These are phyloP conservation scores for Agmasoma carcini DNA, from an alignment of 371 early-diverging fungal genomes.

Conservation along the genomic window DNA sequence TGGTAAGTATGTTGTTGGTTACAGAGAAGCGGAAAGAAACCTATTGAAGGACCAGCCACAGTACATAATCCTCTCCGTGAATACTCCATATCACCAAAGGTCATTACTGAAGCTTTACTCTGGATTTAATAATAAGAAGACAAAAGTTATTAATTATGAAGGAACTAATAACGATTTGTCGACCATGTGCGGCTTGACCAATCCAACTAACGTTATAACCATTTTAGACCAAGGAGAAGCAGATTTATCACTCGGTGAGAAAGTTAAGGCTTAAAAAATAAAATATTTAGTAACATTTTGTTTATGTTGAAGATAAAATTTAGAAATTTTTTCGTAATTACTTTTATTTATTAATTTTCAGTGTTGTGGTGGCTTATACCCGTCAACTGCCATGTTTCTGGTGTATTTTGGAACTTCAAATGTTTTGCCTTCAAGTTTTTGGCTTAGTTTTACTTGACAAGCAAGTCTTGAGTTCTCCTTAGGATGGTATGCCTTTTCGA, in stretches of 20 bases:
- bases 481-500: constrained; percentile 88
- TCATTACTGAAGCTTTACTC: constrained; percentile 53
- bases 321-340: no score
- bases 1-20: constrained; percentile 53
- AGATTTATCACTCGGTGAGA: constrained; percentile 37
- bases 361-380: constrained; percentile 53
- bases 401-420: constrained; percentile 81
- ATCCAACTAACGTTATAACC: constrained; percentile 52
- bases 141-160: constrained; percentile 51
- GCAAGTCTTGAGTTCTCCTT: constrained; percentile 89
- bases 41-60: constrained; percentile 47
- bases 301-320: no score
- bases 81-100: constrained; percentile 48
- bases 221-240: constrained; percentile 54
- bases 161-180: constrained; percentile 53
- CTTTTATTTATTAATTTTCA: constrained; percentile 11
- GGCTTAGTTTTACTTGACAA: constrained; percentile 73
- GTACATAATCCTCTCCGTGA: constrained; percentile 48
- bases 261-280: no score
- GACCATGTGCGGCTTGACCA: constrained; percentile 36
- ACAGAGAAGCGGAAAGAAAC: constrained; percentile 42
- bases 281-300: no score
- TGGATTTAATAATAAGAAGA: constrained; percentile 47
- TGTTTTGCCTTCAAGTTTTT: constrained; percentile 68
- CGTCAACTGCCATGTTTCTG: constrained; percentile 81